These are phyloP conservation scores for Penicillium digitatum DNA, from an alignment of 2,329 filamentous ascomycete species.

Conservation along the genomic window DNA sequence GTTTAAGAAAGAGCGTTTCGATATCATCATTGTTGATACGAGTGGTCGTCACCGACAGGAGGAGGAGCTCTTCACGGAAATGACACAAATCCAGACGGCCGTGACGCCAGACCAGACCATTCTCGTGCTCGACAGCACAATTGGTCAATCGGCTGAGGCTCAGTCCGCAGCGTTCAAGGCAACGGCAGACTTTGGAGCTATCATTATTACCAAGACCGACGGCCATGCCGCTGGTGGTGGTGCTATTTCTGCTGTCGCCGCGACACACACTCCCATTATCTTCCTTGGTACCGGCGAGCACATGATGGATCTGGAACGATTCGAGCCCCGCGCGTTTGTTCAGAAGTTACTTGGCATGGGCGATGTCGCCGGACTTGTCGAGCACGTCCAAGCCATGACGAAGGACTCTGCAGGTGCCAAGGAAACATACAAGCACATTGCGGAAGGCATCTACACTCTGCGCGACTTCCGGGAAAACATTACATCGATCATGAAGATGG, in stretches of 20 bases:
- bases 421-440: constrained; percentile 98
- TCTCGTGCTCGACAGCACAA: constrained; percentile 94
- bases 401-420: constrained; percentile 75
- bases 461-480: constrained; percentile 93
- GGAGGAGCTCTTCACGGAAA: constrained; percentile 90
- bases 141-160: constrained; percentile 91
- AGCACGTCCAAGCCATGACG: constrained; percentile 93
- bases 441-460: constrained; percentile 92
- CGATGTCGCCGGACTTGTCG: constrained; percentile 89
- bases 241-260: constrained; percentile 94
- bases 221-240: constrained; percentile 93
- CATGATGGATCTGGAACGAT: constrained; percentile 89
- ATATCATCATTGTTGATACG: constrained; percentile 98
- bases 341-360: constrained; percentile 95
- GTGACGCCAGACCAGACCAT: constrained; percentile 94
- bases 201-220: constrained; percentile 98
- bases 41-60: constrained; percentile 94
- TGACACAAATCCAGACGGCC: constrained; percentile 91
- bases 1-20: constrained; percentile 98
- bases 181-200: constrained; percentile 92
- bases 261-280: constrained; percentile 93
- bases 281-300: constrained; percentile 98
- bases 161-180: constrained; percentile 97
- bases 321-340: constrained; percentile 88
- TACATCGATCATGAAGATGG: constrained; percentile 99